Evolutionary conservation across 1,139 yeast genomes (phyloP), one percentile per base, ranked within the genome.

Genomic region (Saccharomyces hybrid): DNA sequence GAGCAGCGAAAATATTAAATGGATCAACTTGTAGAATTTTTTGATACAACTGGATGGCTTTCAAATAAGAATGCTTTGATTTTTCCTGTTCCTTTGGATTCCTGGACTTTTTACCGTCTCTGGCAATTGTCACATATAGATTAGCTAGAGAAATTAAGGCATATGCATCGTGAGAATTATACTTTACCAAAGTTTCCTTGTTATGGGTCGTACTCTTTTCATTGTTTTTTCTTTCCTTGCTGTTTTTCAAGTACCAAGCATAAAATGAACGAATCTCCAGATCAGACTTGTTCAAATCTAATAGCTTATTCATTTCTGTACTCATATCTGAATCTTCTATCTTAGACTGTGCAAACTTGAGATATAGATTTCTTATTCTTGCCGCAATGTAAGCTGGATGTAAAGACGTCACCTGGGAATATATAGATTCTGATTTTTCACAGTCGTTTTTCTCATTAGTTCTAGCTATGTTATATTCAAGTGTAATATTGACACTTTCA

Each of bases 1-100:
- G 99, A 0, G 99, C 99, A 2, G 98, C 99, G 73, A 85, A 93
- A 1, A 93, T 95, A 68, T 93, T 89, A 61, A 80, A 77, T 5
- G 93, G 81, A 71, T 93, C 99, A 41, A 90, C 75, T 51, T 87
- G 84, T 55, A 95, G 75, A 1, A 90, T 97, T 71, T 93, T 93
- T 63, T 90, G 87, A 69, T 84, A 93, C 55, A 91, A 75, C 70
- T 93, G 97, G 25, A 91, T 87, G 14, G 97, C 96, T 71, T 96
- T 82, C 51, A 85, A 76, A 66, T 86, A 91, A 56, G 90, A 86
- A 61, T 85, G 88, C 62, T 84, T 85, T 59, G 83, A 81, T 70
- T 85, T 88, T 41, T 82, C 85, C n/a, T 75, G 76, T 27, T 69
- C 73, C 52, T 76, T 75, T 8, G 73, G 71, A 13, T 72, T 68